Percentiles rank a stretch among this genome's conserved stretches.
These are phyloP conservation scores for Mortierella sp. DNA, from an alignment of 371 early-diverging fungal species.

Conservation along the genomic window DNA sequence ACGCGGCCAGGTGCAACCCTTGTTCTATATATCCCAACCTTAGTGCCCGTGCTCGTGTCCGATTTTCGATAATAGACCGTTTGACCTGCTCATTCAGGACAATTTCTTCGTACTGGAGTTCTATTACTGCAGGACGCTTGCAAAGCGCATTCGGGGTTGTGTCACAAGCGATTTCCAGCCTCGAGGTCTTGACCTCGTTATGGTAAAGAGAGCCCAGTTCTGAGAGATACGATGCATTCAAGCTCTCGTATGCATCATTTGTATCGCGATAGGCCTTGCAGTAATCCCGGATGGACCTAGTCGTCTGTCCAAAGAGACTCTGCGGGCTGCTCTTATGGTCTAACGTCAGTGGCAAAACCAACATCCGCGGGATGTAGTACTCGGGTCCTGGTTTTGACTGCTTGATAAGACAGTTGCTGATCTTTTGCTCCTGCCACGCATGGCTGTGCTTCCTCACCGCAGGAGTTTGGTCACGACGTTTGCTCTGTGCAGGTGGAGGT, in stretches of 20 bases:
- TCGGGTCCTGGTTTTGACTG: conserved; percentile 45
- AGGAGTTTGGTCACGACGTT: conserved; percentile 17
- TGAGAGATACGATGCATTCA: conserved; percentile 51
- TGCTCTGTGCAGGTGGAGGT: not conserved
- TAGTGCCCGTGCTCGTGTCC: conserved; percentile 23
- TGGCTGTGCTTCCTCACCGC: conserved; percentile 32
- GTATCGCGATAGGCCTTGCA: conserved; percentile 38
- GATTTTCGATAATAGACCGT: conserved; percentile 39
- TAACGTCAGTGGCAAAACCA: conserved; percentile 15
- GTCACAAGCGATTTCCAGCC: conserved; percentile 54
- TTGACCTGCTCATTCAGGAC: conserved; percentile 38
- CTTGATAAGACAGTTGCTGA: conserved; percentile 26
- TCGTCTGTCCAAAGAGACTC: conserved; percentile 35
- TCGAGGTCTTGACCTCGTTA: conserved; percentile 38
- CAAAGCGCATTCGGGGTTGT: conserved; percentile 54
- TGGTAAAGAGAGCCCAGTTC: conserved; percentile 49
- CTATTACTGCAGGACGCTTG: conserved; percentile 51
- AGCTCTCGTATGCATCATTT: conserved; percentile 32
- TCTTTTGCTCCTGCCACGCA: conserved; percentile 50
- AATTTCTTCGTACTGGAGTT: conserved; percentile 42
- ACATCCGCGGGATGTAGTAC: conserved; percentile 23
- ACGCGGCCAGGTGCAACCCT: conserved; percentile 25
- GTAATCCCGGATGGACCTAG: conserved; percentile 44
- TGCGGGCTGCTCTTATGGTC: conserved; percentile 35
- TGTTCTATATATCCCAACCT: conserved; percentile 33